Percentiles rank a stretch among this genome's conserved stretches.
phyloP scores from a whole-genome alignment of 441 rosid species.

The Melastoma candidum region DNA sequence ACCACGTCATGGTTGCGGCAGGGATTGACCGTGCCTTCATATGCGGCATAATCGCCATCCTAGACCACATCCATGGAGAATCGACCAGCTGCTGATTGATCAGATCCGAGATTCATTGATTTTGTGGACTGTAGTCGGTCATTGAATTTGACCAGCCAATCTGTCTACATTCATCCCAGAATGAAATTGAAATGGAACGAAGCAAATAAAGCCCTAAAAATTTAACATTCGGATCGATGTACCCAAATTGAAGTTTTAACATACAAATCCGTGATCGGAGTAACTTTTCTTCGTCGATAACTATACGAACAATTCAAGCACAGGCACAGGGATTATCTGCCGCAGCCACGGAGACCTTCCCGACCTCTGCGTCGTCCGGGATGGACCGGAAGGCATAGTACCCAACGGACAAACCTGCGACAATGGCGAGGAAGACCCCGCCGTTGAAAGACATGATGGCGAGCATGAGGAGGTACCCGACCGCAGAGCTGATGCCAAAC shows the following conservation, averaged over 20 bases:
- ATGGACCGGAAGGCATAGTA: slow-evolving; percentile 32
- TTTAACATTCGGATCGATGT: too few species aligned
- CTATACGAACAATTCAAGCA: slow-evolving; percentile 15
- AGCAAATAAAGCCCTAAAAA: too few species aligned
- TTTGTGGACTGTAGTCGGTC: too few species aligned
- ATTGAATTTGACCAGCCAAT: too few species aligned
- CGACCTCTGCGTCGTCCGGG: slow-evolving; percentile 26
- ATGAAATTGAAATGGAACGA: too few species aligned
- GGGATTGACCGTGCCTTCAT: slow-evolving; percentile 71
- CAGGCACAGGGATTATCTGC: slow-evolving; percentile 39
- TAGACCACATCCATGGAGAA: slow-evolving; percentile 67
- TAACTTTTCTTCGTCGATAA: too few species aligned
- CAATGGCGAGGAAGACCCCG: slow-evolving; percentile 48
- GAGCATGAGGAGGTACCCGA: slow-evolving; percentile 53
- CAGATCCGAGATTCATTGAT: not conserved
- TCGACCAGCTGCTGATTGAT: slow-evolving; percentile 49
- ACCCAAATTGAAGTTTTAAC: too few species aligned
- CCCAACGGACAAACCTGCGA: slow-evolving; percentile 38
- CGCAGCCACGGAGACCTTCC: not conserved
- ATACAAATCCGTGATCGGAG: too few species aligned
- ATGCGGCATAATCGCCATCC: slow-evolving; percentile 44
- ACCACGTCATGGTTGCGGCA: slow-evolving; percentile 18
- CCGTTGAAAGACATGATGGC: slow-evolving; percentile 62
- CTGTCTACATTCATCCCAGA: too few species aligned
- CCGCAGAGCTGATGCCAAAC: slow-evolving; percentile 19